Base-by-base conservation (phyloP, 306 rosid genomes). In the Quercus dentata region DNA sequence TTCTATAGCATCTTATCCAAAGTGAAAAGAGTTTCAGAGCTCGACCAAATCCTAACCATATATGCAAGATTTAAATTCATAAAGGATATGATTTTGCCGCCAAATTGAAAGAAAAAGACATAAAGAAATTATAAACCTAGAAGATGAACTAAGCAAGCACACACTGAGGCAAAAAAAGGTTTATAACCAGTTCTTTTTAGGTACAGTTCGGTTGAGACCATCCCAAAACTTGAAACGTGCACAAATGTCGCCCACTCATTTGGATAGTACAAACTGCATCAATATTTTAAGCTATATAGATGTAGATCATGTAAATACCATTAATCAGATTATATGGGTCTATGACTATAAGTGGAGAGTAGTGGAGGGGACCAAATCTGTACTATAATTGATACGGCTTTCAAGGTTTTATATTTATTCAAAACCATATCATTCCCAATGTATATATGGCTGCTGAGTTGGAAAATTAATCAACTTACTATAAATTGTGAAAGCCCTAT, bases 231-330 rank as follows among this genome's bases (percentile, higher is more conserved):
- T 78, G 81, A 86, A 68, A 87, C 70, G 86, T 80, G 85, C 80
- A 65, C 76, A 75, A 80, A 68, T 76, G 82, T 78, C 87, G 73
- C 80, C 97, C 92, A 88, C 91, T 82, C 76, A 62, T 74, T 51
- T 62, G 63, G 41, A 8, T 76, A 64, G 75, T 80, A 86, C 82
- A 76, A 84, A 81, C 30, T 77, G 33, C 62, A 65, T 44, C 41
- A 81, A 30, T 74, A 68, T 71, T 78, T 65, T 78, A 76, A 72
- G 77, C 44, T 51, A 68, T 5, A 30, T 49, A 3, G 17, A 49
- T 35, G 15, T 20, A 35, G 41, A 61, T 63, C 52, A 65, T 30
- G 14, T 51, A 49, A 23, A 51, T 30, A 20, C 20, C 38, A 62
- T 20, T 4, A 52, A 7, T 52, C 51, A 71, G 76, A 23, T 69